A percentile compares a stretch with the other conserved stretches of the same genome.
Evolutionary conservation across 2,329 filamentous ascomycete species (phyloP).

Genomic region (Cladophialophora yegresii): DNA sequence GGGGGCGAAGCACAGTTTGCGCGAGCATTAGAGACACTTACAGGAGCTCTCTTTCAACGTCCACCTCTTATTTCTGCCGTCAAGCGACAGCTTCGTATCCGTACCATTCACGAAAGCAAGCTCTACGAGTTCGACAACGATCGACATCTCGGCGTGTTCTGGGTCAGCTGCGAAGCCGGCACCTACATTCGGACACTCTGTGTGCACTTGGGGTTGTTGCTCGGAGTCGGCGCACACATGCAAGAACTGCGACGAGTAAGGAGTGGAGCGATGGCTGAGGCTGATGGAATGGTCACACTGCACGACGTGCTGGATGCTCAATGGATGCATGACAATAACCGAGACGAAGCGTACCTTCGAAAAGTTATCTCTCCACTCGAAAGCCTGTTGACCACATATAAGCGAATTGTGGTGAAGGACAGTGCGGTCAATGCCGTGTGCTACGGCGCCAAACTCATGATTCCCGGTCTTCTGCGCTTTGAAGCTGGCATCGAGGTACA

Average conservation of each 20-base stretch:
- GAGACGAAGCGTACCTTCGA: conserved; percentile 89
- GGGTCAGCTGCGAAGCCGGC: conserved; percentile 97
- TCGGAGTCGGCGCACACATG: conserved; percentile 93
- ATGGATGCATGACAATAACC: conserved; percentile 92
- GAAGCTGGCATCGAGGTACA: conserved; percentile 89
- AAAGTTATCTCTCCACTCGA: conserved; percentile 90
- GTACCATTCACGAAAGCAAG: conserved; percentile 97
- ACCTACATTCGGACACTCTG: conserved; percentile 99
- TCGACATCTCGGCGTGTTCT: conserved; percentile 95
- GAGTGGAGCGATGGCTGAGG: conserved; percentile 92
- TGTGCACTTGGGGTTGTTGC: conserved; percentile 78
- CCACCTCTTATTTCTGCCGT: conserved; percentile 97
- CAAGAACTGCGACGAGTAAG: conserved; percentile 94
- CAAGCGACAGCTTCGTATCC: conserved; percentile 96
- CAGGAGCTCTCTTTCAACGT: conserved; percentile 94
- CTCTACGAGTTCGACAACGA: conserved; percentile 98
- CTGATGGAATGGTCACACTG: conserved; percentile 83
- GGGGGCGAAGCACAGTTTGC: conserved; percentile 92
- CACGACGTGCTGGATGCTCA: conserved; percentile 96
- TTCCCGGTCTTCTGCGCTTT: conserved; percentile 91
- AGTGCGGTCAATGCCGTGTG: conserved; percentile 95
- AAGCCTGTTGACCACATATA: conserved; percentile 87
- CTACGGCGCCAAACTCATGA: conserved; percentile 98
- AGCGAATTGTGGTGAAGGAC: conserved; percentile 97
- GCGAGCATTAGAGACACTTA: conserved; percentile 90